Evolutionary conservation across 2,329 filamentous ascomycete genomes (phyloP), one percentile per base, ranked within the genome.

Genomic region (Paraconiothyrium sp.): DNA sequence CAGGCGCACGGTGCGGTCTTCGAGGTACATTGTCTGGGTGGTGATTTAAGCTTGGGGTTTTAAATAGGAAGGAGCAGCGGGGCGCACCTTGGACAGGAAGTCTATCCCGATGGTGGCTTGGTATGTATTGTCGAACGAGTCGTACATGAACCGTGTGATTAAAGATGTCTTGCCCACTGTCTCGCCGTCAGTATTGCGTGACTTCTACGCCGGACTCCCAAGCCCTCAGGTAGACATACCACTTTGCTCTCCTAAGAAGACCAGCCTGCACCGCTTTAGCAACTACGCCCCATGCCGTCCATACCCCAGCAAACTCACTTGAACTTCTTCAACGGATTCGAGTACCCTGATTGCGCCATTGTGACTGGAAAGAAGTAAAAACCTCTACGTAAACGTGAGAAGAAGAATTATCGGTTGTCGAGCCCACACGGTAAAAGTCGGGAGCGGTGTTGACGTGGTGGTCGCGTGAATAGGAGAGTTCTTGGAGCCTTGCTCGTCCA

Each of bases 311-410:
- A 65, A 52, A 70, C 76, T 71, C 62, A 97, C 94, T 99, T 99
- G 91, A 98, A 99, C 83, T 99, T 99, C 92, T 99, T 99, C 84
- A 99, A 86, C 76, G 95, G 95, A 86, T 98, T 98, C 81, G 96
- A 97, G 86, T 98, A 99, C 62, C 82, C 83, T 73, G 89, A 84
- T 83, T 93, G 89, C 81, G 94, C 92, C 94, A 97, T 97, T 79
- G 78, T 88, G 81, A 44, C 34, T 77, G 47, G 64, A 60, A 67
- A 49, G 65, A 62, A 70, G 13, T 47, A 27, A 22, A 47, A 52
- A 4, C 37, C 47, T 24, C 43, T 47, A 37, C 37, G 39, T 20
- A 34, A 27, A 59, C 43, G 47, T 35, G 39, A 34, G 35, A 37
- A 52, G 55, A 60, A 60, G 34, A 58, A 41, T 10, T 49, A 54